Percentiles rank a stretch among this genome's conserved stretches.
phyloP scores from a whole-genome alignment of 2,329 filamentous ascomycete genomes.

The Sclerotinia minor region DNA sequence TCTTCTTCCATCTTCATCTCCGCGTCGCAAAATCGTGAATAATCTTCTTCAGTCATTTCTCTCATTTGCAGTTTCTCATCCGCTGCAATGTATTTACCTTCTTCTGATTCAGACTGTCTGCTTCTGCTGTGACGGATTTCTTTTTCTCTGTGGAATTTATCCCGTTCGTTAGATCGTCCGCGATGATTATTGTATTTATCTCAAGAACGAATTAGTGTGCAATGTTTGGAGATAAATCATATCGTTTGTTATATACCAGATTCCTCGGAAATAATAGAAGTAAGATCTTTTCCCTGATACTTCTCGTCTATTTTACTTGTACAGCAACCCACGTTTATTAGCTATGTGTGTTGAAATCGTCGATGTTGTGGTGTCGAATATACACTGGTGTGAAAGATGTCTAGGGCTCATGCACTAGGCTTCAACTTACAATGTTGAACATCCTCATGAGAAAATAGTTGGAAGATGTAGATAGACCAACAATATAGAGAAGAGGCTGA shows the following conservation, averaged over 20 bases:
- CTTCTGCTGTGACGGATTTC: background rate
- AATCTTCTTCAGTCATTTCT: slow-evolving; percentile 18
- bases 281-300: background rate
- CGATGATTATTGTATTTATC: background rate
- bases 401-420: background rate
- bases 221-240: background rate
- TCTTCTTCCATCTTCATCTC: background rate
- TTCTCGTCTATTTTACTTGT: background rate
- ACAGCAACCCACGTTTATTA: slow-evolving; percentile 6
- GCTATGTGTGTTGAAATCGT: background rate
- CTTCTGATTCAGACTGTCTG: background rate
- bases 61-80: slow-evolving; percentile 2
- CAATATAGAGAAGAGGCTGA: slow-evolving; percentile 2
- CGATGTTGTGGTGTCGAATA: background rate
- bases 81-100: background rate
- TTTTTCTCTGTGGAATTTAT: background rate
- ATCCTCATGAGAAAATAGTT: background rate
- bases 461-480: slow-evolving; percentile 5
- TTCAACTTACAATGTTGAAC: background rate
- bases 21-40: background rate
- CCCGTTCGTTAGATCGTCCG: background rate
- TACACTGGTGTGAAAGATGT: background rate
- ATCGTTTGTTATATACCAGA: background rate
- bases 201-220: background rate
- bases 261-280: background rate